Evolutionary conservation across 2,329 filamentous ascomycete species (phyloP).

Genomic region (Hortaea werneckii): DNA sequence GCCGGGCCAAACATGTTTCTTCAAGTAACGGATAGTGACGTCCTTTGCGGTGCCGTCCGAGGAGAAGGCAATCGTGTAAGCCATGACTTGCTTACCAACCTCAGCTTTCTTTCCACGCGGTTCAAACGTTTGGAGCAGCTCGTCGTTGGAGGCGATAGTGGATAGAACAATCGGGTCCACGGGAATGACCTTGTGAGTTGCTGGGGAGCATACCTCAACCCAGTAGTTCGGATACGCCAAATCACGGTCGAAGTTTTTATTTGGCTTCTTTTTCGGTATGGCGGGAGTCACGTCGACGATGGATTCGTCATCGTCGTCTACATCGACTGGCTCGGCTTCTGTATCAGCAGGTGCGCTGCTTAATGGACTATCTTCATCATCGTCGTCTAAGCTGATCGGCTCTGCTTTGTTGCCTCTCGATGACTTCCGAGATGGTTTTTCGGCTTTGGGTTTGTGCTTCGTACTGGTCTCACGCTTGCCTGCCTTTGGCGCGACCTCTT

Average conservation of each 20-base stretch:
- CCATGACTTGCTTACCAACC: constrained; percentile 77
- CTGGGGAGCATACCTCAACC: constrained; percentile 77
- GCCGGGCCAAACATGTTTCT: constrained; percentile 69
- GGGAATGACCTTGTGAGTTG: constrained; percentile 67
- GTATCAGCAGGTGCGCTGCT: constrained; percentile 32
- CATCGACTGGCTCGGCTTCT: constrained; percentile 25
- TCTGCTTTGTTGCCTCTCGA: constrained; percentile 22
- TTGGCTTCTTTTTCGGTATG: constrained; percentile 31
- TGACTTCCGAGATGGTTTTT: constrained; percentile 9
- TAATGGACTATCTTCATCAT: constrained; percentile 36
- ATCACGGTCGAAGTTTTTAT: constrained; percentile 59
- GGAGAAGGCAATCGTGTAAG: constrained; percentile 77
- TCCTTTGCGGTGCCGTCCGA: constrained; percentile 85
- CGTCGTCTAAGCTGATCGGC: constrained; percentile 39
- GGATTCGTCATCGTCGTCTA: constrained; percentile 48
- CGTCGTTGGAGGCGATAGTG: constrained; percentile 60
- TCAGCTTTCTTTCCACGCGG: constrained; percentile 76
- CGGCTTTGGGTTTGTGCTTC: constrained; percentile 2
- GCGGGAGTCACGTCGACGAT: constrained; percentile 46
- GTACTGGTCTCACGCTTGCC: not conserved
- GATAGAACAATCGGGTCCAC: constrained; percentile 65
- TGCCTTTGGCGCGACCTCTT: constrained; percentile 8
- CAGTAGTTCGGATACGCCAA: constrained; percentile 83
- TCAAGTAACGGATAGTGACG: constrained; percentile 84
- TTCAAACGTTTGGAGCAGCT: constrained; percentile 66